Conservation (phyloP, 345 rosid species). For the Camelina sativa region DNA sequence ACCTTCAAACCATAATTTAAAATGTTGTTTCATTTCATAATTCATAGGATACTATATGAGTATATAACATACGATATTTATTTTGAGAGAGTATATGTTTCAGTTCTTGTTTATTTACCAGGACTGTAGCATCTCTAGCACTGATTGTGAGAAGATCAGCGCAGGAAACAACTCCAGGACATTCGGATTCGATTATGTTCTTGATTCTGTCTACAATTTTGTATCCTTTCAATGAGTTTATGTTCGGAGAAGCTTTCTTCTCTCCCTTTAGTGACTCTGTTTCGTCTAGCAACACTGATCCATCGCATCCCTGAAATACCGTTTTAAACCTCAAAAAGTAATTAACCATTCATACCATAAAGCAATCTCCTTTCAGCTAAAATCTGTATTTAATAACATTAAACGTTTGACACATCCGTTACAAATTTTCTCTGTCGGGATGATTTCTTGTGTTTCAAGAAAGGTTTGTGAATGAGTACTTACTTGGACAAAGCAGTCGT, state of each 20-base stretch:
- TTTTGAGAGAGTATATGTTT: slow-evolving; percentile 3
- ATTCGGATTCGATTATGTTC: slow-evolving; percentile 86
- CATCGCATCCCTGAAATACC: slow-evolving; percentile 82
- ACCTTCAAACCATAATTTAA: slow-evolving; percentile 50
- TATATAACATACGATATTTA: neutral
- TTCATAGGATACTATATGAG: neutral
- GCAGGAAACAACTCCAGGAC: slow-evolving; percentile 90
- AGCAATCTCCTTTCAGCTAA: neutral
- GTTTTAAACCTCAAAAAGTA: neutral
- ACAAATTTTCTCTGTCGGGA: neutral
- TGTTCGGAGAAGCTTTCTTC: slow-evolving; percentile 65
- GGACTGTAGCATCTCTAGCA: slow-evolving; percentile 84
- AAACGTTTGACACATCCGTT: neutral
- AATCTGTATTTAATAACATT: neutral
- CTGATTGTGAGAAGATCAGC: slow-evolving; percentile 91
- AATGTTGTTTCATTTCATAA: neutral
- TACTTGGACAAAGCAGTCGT: slow-evolving; percentile 94
- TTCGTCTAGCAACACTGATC: slow-evolving; percentile 82
- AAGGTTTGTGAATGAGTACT: neutral
- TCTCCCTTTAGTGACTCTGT: slow-evolving; percentile 70
- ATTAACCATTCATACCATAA: neutral
- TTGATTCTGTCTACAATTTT: slow-evolving; percentile 74
- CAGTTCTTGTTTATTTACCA: slow-evolving; percentile 50
- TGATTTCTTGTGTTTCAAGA: slow-evolving; percentile 15
- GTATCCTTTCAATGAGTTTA: slow-evolving; percentile 67